These are phyloP conservation scores for Mixia osmundae DNA, from an alignment of 1,284 basidiomycete genomes.

Conservation along the genomic window DNA sequence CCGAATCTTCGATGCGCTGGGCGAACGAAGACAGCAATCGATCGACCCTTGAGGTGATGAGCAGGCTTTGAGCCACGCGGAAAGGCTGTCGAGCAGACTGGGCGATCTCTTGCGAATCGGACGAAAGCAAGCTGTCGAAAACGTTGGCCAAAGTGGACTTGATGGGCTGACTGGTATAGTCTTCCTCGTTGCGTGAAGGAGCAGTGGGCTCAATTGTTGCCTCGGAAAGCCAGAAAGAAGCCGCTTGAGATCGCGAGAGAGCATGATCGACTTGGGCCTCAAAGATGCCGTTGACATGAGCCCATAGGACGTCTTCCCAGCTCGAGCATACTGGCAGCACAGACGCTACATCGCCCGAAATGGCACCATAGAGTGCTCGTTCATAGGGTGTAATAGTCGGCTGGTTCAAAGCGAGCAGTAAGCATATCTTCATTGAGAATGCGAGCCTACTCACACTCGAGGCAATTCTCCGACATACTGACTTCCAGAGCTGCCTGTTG, in stretches of 20 bases:
- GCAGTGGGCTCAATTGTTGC: neutral
- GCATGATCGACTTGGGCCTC: slow-evolving; percentile 48
- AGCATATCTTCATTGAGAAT: too few relatives aligned
- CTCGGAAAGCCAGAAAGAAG: neutral
- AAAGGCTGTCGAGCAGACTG: slow-evolving; percentile 48
- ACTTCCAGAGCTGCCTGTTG: slow-evolving; percentile 57
- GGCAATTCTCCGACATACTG: slow-evolving; percentile 51
- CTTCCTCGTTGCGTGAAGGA: neutral
- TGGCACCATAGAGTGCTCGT: slow-evolving; percentile 60
- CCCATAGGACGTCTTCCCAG: slow-evolving; percentile 94
- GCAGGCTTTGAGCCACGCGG: slow-evolving; percentile 57
- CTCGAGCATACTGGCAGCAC: slow-evolving; percentile 52
- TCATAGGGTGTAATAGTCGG: slow-evolving; percentile 35
- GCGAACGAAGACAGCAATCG: slow-evolving; percentile 50
- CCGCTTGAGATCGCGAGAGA: slow-evolving; percentile 12
- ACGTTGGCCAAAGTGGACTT: neutral
- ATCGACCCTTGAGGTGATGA: slow-evolving; percentile 53
- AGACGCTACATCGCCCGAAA: slow-evolving; percentile 57
- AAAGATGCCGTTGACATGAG: slow-evolving; percentile 57
- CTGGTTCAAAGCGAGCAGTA: neutral
- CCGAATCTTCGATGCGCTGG: slow-evolving; percentile 27
- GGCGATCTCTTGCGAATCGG: neutral
- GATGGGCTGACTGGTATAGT: neutral
- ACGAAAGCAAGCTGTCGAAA: neutral
- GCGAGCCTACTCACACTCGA: slow-evolving; percentile 46